Conservation (phyloP, 257 asterid genomes). For the Primulina tabacum region DNA sequence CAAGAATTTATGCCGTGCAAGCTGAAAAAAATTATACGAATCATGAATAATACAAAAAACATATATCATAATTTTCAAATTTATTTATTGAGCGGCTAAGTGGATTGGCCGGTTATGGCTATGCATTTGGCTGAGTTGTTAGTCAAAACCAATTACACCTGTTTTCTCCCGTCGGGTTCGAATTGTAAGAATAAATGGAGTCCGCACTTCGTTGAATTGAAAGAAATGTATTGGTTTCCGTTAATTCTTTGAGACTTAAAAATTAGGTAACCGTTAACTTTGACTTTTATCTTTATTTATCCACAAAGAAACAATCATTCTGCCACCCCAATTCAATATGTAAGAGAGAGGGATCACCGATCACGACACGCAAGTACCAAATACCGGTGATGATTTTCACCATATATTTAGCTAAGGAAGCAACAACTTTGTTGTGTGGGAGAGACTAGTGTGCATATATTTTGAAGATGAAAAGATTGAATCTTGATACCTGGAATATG, state of each 20-base stretch:
- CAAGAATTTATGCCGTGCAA: too few relatives aligned
- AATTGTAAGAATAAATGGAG: background rate
- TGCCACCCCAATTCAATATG: background rate
- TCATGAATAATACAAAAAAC: background rate
- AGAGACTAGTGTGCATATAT: slow-evolving; percentile 19
- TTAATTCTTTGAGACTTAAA: background rate
- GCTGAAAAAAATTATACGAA: too few relatives aligned
- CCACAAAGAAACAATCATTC: background rate
- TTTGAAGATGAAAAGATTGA: slow-evolving; percentile 12
- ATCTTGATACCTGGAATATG: slow-evolving; percentile 15
- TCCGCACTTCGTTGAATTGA: background rate
- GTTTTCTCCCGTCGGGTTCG: background rate
- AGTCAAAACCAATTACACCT: background rate
- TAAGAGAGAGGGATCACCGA: too few relatives aligned
- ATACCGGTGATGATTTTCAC: background rate
- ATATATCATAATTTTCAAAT: too few relatives aligned
- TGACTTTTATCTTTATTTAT: too few relatives aligned
- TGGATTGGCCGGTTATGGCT: background rate
- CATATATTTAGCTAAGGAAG: background rate
- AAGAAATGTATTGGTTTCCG: background rate
- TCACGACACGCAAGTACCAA: background rate
- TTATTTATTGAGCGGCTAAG: background rate
- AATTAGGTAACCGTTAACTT: background rate
- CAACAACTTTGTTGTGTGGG: background rate
- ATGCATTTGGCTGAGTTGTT: too few relatives aligned